Evolutionary conservation across 345 rosid species (phyloP).

Genomic region (Pugionium dolabratum): DNA sequence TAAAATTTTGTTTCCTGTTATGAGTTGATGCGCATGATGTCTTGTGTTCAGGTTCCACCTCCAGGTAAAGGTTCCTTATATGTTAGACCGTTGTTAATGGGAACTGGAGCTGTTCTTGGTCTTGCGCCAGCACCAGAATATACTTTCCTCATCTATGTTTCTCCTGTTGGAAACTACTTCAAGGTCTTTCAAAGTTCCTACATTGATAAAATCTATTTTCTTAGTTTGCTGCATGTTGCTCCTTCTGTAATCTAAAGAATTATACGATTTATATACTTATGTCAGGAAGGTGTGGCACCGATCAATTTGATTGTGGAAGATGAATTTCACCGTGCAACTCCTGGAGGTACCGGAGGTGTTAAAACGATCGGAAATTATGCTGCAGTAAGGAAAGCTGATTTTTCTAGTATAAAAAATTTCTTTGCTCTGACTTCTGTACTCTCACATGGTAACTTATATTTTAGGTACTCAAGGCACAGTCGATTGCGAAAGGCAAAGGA

Average conservation of each 20-base stretch:
- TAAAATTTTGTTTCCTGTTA: too few species aligned
- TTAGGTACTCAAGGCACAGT: conserved; percentile 33
- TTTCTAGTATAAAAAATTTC: too few species aligned
- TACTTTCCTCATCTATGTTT: conserved; percentile 76
- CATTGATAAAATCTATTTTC: too few species aligned
- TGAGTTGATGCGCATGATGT: too few species aligned
- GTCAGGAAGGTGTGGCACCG: conserved; percentile 69
- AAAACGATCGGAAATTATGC: conserved; percentile 88
- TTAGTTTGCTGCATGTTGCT: neutral
- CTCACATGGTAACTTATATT: neutral
- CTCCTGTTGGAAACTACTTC: conserved; percentile 89
- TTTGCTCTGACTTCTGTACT: neutral
- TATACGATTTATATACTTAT: too few species aligned
- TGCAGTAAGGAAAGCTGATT: conserved; percentile 48
- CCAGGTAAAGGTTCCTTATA: conserved; percentile 84
- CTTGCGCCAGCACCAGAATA: conserved; percentile 90
- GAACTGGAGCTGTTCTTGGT: conserved; percentile 88
- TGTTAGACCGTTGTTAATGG: conserved; percentile 84
- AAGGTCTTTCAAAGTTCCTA: conserved; percentile 45
- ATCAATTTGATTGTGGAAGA: conserved; percentile 26
- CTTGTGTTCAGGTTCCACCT: conserved; percentile 65
- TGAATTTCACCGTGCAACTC: conserved; percentile 62
- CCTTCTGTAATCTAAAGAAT: conserved; percentile 24
- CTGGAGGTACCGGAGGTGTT: conserved; percentile 91
- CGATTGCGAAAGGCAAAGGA: conserved; percentile 30